Conservation (phyloP, 2,329 filamentous ascomycete species). For the Sarocladiaceae sp. region DNA sequence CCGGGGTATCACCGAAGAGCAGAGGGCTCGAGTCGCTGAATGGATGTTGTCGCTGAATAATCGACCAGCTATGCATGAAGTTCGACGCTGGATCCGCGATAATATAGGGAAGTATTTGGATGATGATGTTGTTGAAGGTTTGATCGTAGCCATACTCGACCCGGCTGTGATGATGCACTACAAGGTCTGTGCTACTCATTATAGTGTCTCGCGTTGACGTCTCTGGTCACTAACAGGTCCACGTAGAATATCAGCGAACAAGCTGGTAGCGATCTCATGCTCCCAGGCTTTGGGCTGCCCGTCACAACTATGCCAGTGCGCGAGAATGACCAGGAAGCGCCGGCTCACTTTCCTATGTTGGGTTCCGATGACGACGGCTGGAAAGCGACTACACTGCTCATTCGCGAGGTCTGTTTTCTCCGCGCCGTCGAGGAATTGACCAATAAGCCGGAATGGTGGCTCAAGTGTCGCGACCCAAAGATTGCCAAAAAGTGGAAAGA, state of each 20-base stretch:
- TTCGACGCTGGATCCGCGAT: neutral
- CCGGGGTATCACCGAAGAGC: neutral
- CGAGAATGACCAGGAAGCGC: neutral
- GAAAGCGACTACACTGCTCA: conserved; percentile 21
- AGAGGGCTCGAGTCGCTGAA: neutral
- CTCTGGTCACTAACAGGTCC: too few species aligned
- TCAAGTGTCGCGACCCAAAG: conserved; percentile 22
- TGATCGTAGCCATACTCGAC: neutral
- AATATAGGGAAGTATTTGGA: neutral
- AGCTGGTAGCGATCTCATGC: neutral
- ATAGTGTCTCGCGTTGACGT: neutral
- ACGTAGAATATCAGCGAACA: neutral
- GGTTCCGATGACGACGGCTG: conserved; percentile 15
- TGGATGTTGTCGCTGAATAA: neutral
- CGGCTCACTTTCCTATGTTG: conserved; percentile 18
- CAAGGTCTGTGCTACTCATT: neutral
- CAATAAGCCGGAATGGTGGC: conserved; percentile 31
- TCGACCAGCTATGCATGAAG: neutral
- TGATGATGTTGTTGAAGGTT: neutral
- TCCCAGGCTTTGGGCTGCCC: conserved; percentile 24
- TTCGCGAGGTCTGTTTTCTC: conserved; percentile 29
- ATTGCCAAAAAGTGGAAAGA: conserved; percentile 24
- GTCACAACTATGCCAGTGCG: conserved; percentile 11
- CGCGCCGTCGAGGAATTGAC: conserved; percentile 27
- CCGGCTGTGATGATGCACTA: neutral